Conservation (phyloP, 305 asterid genomes). For the Petunia hybrid region DNA sequence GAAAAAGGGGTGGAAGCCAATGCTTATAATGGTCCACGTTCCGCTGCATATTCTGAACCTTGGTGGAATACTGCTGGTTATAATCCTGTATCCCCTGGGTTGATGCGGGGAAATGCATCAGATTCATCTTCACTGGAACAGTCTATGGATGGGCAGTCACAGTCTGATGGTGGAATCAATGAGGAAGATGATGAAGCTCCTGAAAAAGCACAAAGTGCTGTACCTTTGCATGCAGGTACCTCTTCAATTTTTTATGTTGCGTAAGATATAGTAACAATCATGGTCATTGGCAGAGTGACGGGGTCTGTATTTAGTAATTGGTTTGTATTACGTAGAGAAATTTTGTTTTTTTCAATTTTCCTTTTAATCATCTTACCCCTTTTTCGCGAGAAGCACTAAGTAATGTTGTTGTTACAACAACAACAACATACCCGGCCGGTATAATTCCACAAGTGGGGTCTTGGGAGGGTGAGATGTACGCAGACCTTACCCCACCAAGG, state of each 20-base stretch:
- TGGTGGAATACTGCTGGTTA: slow-evolving; percentile 60
- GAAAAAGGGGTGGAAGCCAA: slow-evolving; percentile 52
- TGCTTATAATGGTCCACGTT: slow-evolving; percentile 46
- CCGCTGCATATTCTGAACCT: slow-evolving; percentile 53
- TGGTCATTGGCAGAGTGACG: not conserved
- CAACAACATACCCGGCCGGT: too few relatives aligned
- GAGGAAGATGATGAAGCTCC: slow-evolving; percentile 63
- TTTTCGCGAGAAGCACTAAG: slow-evolving; percentile 1
- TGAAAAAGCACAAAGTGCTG: slow-evolving; percentile 53
- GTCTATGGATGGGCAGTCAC: slow-evolving; percentile 52
- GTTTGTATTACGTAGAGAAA: not conserved
- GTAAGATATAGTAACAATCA: not conserved
- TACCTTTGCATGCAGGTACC: slow-evolving; percentile 57
- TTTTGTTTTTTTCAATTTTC: too few relatives aligned
- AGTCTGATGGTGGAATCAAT: slow-evolving; percentile 54
- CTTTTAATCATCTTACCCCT: not conserved
- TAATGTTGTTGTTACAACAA: not conserved
- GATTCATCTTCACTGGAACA: slow-evolving; percentile 68
- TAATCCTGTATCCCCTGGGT: slow-evolving; percentile 51
- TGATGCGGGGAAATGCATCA: slow-evolving; percentile 61
- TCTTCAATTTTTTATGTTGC: slow-evolving; percentile 25
- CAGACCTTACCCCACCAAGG: too few relatives aligned
- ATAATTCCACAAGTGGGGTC: too few relatives aligned
- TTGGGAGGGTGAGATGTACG: too few relatives aligned
- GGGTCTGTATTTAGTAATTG: not conserved